These are phyloP conservation scores for Phytophthora uliginosa DNA, from an alignment of 352 stramenopile genomes.

Conservation along the genomic window DNA sequence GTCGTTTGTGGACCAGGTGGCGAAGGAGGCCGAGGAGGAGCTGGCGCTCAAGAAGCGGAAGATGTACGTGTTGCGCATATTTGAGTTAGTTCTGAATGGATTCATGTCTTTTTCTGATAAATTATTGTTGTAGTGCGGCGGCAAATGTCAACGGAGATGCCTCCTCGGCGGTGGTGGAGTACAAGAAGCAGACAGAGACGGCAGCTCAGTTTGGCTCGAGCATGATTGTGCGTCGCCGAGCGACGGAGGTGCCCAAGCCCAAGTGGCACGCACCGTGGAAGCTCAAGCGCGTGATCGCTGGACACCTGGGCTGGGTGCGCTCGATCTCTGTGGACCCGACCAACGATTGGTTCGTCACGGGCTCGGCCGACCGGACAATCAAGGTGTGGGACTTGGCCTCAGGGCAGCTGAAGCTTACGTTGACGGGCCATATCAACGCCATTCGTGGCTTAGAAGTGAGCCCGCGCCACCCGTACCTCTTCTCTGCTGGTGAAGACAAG, in stretches of 20 bases:
- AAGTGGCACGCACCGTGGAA: conserved; percentile 99
- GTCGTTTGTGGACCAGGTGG: conserved; percentile 67
- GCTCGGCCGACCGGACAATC: conserved; percentile 98
- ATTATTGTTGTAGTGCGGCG: conserved; percentile 23
- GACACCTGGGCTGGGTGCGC: conserved; percentile 98
- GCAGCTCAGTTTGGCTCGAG: conserved; percentile 63
- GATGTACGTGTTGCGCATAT: conserved; percentile 40
- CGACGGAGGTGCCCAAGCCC: conserved; percentile 94
- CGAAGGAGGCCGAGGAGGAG: conserved; percentile 60
- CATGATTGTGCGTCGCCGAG: conserved; percentile 81
- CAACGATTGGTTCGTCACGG: conserved; percentile 99
- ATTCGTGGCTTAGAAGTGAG: conserved; percentile 98
- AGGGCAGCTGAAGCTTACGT: conserved; percentile 98
- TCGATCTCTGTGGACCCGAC: conserved; percentile 98
- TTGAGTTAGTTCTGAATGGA: neutral
- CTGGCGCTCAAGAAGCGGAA: conserved; percentile 58
- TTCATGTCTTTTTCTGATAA: conserved; percentile 9
- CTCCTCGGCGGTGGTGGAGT: conserved; percentile 62
- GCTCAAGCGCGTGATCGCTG: conserved; percentile 96
- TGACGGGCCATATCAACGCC: conserved; percentile 99
- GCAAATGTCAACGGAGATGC: conserved; percentile 32
- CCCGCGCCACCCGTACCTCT: conserved; percentile 97
- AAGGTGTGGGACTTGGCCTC: conserved; percentile 98
- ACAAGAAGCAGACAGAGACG: conserved; percentile 65
- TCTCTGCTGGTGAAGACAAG: conserved; percentile 99